Evolutionary conservation across 2,329 filamentous ascomycete species (phyloP), one percentile per base, ranked within the genome.

Genomic region (Grosmannia huntii): DNA sequence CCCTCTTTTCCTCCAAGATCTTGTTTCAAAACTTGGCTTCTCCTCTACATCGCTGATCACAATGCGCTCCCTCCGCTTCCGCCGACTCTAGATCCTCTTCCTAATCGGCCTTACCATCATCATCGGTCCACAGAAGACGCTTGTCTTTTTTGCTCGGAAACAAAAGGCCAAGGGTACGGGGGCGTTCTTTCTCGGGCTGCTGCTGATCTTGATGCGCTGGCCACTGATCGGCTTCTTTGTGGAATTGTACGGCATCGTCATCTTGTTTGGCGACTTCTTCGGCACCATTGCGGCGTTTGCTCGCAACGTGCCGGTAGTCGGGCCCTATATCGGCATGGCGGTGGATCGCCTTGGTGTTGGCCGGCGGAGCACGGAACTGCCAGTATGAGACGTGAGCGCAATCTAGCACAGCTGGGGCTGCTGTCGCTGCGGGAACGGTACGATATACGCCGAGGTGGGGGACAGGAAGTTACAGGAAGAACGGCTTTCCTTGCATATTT

Each of bases 191-290:
- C 75, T 77, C 4, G 94, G 94, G 16, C 86, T 99, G 46, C 67
- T 84, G 11, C 80, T 99, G 21, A 99, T 99, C 65, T 76, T 99
- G 46, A 71, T 96, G 67, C 83, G 87, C 61, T 99, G 94, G 91
- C 88, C 94, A 0, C 79, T 99, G 58, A 81, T 94, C 62, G 94
- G 94, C 31, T 99, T 99, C 73, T 67, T 87, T 59, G 81, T 97
- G 65, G 94, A 99, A 73, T 73, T 92, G 4, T 97, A 97, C 73
- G 94, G 94, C 33, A 92, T 99, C 64, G 81, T 95, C 64, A 82
- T 96, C 56, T 76, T 99, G 41, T 99, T 99, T 73, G 94, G 94
- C 41, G 94, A 99, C 72, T 97, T 97, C 74, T 80, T 97, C 60
- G 89, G 90, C 54, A 97, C 92, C 23, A 91, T 97, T 63, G 88